Evolutionary conservation across 352 stramenopile species (phyloP), one percentile per base, ranked within the genome.

Genomic region (Phytophthora cajani): DNA sequence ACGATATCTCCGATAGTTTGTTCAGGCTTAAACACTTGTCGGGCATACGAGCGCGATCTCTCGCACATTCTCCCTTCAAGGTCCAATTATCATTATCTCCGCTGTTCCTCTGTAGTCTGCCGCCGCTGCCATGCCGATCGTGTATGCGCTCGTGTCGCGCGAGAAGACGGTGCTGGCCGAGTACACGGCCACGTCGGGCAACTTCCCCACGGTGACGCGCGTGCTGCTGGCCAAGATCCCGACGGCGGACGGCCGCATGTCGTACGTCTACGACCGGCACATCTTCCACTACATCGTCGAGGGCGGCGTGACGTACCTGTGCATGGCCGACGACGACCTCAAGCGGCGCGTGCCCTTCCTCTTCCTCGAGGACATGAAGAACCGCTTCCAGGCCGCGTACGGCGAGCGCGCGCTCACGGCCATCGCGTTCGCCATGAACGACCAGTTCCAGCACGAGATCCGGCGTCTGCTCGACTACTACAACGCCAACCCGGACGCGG

Each of bases 151-250:
- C 36, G 90, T 99, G 54, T 96, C 98, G 56, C 88, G 97, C 23
- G 94, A 98, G 69, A 99, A 99, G 82, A 98, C 94, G n/a, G 97
- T 99, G 49, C 82, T 99, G 44, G 94, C 97, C 42, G 98, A 99
- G 82, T 98, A 98, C 77, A 99, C 97, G 16, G 89, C 91, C 51
- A 95, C 93, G 25, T 98, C 91, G 11, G 97, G 97, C 50, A 99
- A 99, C 78, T 99, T 99, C 72, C 97, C 97, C 10, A 99, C 97
- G 0, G 96, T 99, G 8, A 99, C 98, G 46, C 85, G 97, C 68
- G 93, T 99, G 59, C 80, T 99, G 25, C 80, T 99, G 32, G 89
- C 89, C 65, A 99, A 99, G 75, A 99, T 99, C 78, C 93, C 95
- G 21, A 70, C 74, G 25, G 74, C 88, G 19, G 90, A 99, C 84